A percentile compares a stretch with the other conserved stretches of the same genome.
These are phyloP conservation scores for Dendrobium chrysotoxum DNA, from an alignment of 106 monocot genomes.

Conservation along the genomic window DNA sequence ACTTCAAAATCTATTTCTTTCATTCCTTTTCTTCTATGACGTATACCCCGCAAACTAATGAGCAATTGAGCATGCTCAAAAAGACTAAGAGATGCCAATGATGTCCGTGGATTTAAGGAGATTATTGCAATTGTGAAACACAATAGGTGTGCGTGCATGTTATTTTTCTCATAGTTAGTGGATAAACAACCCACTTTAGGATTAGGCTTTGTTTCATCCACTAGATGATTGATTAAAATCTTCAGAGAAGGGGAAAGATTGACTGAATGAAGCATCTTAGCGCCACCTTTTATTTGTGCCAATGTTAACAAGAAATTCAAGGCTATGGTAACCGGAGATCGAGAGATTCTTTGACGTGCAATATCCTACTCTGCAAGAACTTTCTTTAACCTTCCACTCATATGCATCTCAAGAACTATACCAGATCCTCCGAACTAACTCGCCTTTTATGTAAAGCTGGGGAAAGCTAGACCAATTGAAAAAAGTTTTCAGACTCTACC, in stretches of 20 bases:
- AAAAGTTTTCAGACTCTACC: too few relatives aligned
- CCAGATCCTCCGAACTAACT: too few relatives aligned
- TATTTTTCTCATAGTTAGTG: constrained; percentile 12
- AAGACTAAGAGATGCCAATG: constrained; percentile 45
- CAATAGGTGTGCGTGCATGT: constrained; percentile 29
- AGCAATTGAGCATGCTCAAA: constrained; percentile 49
- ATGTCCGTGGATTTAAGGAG: constrained; percentile 31
- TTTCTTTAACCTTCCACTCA: too few relatives aligned
- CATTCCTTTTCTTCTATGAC: background rate
- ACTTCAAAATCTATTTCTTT: constrained; percentile 49
- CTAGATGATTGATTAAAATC: constrained; percentile 32
- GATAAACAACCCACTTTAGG: constrained; percentile 1
- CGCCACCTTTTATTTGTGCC: too few relatives aligned
- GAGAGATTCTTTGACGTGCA: too few relatives aligned
- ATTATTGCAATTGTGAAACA: constrained; percentile 54
- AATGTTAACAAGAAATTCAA: too few relatives aligned
- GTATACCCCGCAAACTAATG: constrained; percentile 14
- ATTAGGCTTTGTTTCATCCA: constrained; percentile 14
- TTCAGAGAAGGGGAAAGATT: constrained; percentile 16
- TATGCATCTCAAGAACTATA: too few relatives aligned
- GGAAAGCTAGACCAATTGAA: too few relatives aligned
- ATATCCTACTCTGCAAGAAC: too few relatives aligned
- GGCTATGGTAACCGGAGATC: too few relatives aligned
- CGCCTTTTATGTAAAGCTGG: too few relatives aligned
- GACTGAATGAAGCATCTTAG: too few relatives aligned